These are phyloP conservation scores for Alisma plantagoaquatica DNA, from an alignment of 106 monocot species.

Conservation along the genomic window DNA sequence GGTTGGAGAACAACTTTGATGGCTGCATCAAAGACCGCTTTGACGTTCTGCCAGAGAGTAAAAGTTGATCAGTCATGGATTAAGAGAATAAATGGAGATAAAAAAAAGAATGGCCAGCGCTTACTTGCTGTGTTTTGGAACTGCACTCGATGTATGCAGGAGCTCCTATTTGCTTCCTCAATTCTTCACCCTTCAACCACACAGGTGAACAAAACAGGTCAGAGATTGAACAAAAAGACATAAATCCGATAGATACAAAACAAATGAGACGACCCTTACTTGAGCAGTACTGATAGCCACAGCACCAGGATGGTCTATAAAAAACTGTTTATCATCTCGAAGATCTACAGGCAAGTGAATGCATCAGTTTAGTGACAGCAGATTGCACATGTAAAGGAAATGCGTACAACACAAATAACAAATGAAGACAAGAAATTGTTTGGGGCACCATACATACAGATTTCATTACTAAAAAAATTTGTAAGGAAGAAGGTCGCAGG, in stretches of 20 bases:
- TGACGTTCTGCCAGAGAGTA: constrained; percentile 38
- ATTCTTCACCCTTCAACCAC: constrained; percentile 51
- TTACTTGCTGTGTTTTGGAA: constrained; percentile 67
- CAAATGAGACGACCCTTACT: constrained; percentile 16
- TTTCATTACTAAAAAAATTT: too few relatives aligned
- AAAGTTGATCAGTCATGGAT: neutral
- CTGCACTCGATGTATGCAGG: constrained; percentile 73
- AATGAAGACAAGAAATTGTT: too few relatives aligned
- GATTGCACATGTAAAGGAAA: too few relatives aligned
- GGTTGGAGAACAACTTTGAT: constrained; percentile 76
- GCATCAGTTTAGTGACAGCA: too few relatives aligned
- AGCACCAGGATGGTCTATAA: constrained; percentile 64
- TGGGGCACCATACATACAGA: too few relatives aligned
- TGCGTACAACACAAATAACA: too few relatives aligned
- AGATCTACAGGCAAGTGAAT: constrained; percentile 50
- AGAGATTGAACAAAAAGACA: too few relatives aligned
- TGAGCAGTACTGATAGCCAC: constrained; percentile 46
- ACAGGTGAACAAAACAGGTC: neutral
- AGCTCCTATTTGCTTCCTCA: constrained; percentile 56
- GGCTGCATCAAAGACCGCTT: constrained; percentile 66
- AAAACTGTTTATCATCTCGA: too few relatives aligned
- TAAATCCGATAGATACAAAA: too few relatives aligned
- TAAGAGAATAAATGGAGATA: too few relatives aligned
- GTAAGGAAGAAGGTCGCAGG: too few relatives aligned
- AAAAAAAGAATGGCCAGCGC: neutral